phyloP scores from a whole-genome alignment of 2,329 filamentous ascomycete genomes.

The Hymenoscyphus repandus region DNA sequence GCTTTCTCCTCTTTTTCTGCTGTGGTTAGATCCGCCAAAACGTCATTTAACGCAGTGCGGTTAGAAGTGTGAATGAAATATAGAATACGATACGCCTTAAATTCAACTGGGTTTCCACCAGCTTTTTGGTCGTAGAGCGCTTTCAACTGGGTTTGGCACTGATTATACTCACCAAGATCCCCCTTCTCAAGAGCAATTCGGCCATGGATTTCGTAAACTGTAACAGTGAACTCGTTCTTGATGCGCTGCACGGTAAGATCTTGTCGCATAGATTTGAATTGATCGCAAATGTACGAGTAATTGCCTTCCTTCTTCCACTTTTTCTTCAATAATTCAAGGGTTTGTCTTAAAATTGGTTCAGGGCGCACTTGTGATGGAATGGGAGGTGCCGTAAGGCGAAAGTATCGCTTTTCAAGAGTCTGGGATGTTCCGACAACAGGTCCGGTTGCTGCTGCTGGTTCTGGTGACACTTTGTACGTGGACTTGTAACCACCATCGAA shows the following conservation, averaged over 20 bases:
- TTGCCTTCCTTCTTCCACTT: conserved; percentile 94
- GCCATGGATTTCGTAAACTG: conserved; percentile 95
- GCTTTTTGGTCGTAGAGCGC: conserved; percentile 83
- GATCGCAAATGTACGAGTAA: conserved; percentile 96
- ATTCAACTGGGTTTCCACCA: conserved; percentile 87
- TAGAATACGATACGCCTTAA: conserved; percentile 98
- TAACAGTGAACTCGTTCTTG: conserved; percentile 93
- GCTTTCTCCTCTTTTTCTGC: conserved; percentile 84
- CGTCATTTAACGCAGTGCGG: conserved; percentile 95
- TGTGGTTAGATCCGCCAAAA: conserved; percentile 96
- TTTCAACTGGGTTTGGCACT: conserved; percentile 97
- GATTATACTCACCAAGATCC: conserved; percentile 99
- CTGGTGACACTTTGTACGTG: conserved; percentile 43
- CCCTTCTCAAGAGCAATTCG: conserved; percentile 96
- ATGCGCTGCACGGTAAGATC: conserved; percentile 97
- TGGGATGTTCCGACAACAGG: conserved; percentile 85
- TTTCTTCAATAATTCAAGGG: conserved; percentile 81
- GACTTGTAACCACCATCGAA: conserved; percentile 66
- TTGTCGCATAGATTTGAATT: conserved; percentile 97
- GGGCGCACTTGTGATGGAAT: conserved; percentile 87
- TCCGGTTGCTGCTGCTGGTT: conserved; percentile 51
- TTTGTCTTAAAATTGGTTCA: conserved; percentile 71
- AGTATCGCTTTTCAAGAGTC: conserved; percentile 85
- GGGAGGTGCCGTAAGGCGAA: conserved; percentile 86
- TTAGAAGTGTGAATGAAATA: conserved; percentile 99